Percentiles rank a stretch among this genome's conserved stretches.
phyloP scores from a whole-genome alignment of 495 filamentous ascomycete genomes.

The Poronia punctata region DNA sequence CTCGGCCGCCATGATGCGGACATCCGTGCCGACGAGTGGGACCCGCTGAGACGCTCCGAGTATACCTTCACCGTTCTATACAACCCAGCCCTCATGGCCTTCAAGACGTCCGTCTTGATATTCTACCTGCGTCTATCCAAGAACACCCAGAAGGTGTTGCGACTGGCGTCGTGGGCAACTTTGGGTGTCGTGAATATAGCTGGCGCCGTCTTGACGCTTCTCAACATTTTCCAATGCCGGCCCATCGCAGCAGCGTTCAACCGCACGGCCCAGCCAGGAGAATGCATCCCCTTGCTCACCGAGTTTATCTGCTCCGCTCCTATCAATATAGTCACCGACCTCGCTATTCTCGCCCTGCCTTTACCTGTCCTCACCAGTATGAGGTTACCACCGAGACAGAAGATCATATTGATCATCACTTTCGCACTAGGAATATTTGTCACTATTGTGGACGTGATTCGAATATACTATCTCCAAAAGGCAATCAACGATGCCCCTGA shows the following conservation, averaged over 20 bases:
- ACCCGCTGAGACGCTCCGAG: slow-evolving; percentile 55
- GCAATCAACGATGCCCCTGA: slow-evolving; percentile 41
- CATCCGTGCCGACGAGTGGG: slow-evolving; percentile 42
- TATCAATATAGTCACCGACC: slow-evolving; percentile 78
- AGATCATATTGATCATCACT: slow-evolving; percentile 72
- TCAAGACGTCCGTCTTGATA: slow-evolving; percentile 86
- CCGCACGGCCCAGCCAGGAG: slow-evolving; percentile 32
- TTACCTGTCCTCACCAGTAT: slow-evolving; percentile 83
- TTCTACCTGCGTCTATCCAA: slow-evolving; percentile 79
- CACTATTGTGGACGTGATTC: slow-evolving; percentile 77
- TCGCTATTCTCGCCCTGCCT: slow-evolving; percentile 75
- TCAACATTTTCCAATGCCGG: slow-evolving; percentile 86
- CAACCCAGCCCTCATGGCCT: slow-evolving; percentile 80
- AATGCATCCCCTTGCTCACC: slow-evolving; percentile 69
- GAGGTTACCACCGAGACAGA: slow-evolving; percentile 75
- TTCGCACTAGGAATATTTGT: slow-evolving; percentile 83
- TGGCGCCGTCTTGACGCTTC: slow-evolving; percentile 69
- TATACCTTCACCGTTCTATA: slow-evolving; percentile 83
- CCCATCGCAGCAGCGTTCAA: slow-evolving; percentile 60
- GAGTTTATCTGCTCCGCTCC: slow-evolving; percentile 79
- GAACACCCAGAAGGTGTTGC: slow-evolving; percentile 60
- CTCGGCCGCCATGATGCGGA: slow-evolving; percentile 69
- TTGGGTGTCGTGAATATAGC: slow-evolving; percentile 68
- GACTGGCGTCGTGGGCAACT: slow-evolving; percentile 62
- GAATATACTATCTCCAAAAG: slow-evolving; percentile 82